Percentiles rank a stretch among this genome's conserved stretches.
These are phyloP conservation scores for Deuterostichococcus epilithicus DNA, from an alignment of 139 green algal species.

Conservation along the genomic window DNA sequence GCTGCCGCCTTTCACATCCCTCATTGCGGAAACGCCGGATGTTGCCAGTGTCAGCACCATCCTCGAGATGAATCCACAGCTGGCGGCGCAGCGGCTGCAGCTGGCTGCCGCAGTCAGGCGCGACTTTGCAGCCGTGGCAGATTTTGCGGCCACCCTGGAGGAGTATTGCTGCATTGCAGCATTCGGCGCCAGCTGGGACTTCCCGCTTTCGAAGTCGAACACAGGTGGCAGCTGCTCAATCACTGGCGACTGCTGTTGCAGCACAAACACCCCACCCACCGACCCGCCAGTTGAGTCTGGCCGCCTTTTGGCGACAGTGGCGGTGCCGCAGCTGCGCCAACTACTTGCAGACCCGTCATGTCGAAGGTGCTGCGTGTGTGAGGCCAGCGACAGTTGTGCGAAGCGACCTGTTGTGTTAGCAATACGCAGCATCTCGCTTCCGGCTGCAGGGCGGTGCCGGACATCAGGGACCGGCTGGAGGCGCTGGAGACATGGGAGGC, in stretches of 20 bases:
- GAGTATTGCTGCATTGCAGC: slow-evolving; percentile 68
- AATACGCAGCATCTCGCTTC: not conserved
- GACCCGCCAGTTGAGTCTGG: too few relatives aligned
- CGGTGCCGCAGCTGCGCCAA: too few relatives aligned
- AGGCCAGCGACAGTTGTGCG: too few relatives aligned
- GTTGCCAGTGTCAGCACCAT: slow-evolving; percentile 58
- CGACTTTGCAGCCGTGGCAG: slow-evolving; percentile 44
- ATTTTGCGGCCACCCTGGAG: slow-evolving; percentile 60
- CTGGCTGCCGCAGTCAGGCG: slow-evolving; percentile 26
- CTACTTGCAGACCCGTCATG: too few relatives aligned
- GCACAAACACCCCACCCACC: too few relatives aligned
- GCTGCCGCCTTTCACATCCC: slow-evolving; percentile 62
- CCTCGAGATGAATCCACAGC: slow-evolving; percentile 32
- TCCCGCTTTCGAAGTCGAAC: slow-evolving; percentile 49
- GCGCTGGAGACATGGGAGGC: not conserved
- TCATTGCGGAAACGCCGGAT: slow-evolving; percentile 65
- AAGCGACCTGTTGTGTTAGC: too few relatives aligned
- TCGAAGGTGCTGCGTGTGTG: too few relatives aligned
- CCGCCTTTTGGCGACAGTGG: too few relatives aligned
- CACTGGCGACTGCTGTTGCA: too few relatives aligned
- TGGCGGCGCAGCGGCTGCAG: not conserved
- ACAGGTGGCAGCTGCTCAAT: too few relatives aligned
- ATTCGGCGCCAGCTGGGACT: slow-evolving; percentile 59
- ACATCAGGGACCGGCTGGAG: not conserved
- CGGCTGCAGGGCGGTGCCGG: not conserved